Evolutionary conservation across 73 alveolate genomes (phyloP).

Genomic region (Tetrahymena malaccensis): DNA sequence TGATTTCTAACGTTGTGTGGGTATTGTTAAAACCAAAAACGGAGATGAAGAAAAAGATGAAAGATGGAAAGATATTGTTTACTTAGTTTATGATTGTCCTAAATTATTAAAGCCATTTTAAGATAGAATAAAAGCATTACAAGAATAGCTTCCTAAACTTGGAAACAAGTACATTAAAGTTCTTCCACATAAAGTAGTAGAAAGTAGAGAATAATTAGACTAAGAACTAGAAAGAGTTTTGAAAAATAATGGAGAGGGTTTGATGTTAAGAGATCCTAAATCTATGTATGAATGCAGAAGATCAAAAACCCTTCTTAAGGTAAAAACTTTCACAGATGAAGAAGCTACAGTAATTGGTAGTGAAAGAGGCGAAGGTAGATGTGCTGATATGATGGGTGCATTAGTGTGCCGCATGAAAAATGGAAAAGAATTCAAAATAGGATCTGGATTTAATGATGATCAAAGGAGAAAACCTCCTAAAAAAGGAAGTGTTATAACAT

Average conservation of each 20-base stretch:
- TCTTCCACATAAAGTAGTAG: slow-evolving; percentile 44
- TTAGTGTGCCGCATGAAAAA: slow-evolving; percentile 38
- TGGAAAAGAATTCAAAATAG: slow-evolving; percentile 62
- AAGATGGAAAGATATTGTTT: slow-evolving; percentile 58
- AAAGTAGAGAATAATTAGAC: slow-evolving; percentile 46
- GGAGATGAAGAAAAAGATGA: slow-evolving; percentile 53
- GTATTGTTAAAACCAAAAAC: slow-evolving; percentile 53
- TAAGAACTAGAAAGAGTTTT: slow-evolving; percentile 45
- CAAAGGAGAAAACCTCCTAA: slow-evolving; percentile 75
- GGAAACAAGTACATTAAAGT: slow-evolving; percentile 15
- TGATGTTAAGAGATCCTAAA: slow-evolving; percentile 68
- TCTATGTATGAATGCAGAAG: slow-evolving; percentile 57
- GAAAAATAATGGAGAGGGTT: slow-evolving; percentile 70
- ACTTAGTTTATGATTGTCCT: slow-evolving; percentile 77
- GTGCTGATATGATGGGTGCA: slow-evolving; percentile 63
- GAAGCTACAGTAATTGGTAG: slow-evolving; percentile 68
- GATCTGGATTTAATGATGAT: slow-evolving; percentile 73
- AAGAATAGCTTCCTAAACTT: slow-evolving; percentile 1
- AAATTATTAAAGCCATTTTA: slow-evolving; percentile 38
- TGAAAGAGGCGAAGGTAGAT: slow-evolving; percentile 68
- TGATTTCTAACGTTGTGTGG: slow-evolving; percentile 48
- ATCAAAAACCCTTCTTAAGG: slow-evolving; percentile 56
- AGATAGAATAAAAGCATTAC: slow-evolving; percentile 38
- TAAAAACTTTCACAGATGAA: slow-evolving; percentile 68
- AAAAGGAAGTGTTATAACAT: slow-evolving; percentile 66